Conservation (phyloP, 805 yeast genomes). For the Priceomyces melissophilus region DNA sequence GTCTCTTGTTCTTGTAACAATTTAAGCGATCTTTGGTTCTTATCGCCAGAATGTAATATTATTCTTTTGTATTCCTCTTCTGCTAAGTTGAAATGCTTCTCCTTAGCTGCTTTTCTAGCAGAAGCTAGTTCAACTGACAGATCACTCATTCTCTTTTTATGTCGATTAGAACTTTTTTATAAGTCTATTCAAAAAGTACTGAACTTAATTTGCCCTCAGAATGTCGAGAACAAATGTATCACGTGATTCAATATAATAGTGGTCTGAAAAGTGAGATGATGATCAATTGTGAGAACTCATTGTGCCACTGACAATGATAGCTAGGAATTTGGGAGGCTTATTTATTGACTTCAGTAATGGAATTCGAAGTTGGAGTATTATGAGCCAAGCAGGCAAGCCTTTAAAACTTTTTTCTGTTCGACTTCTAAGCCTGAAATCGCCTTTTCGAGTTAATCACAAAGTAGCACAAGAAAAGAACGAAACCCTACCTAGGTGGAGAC, state of each 20-base stretch:
- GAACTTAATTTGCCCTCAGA: slow-evolving; percentile 5
- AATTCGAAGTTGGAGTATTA: too few relatives aligned
- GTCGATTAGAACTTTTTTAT: neutral
- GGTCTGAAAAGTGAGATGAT: neutral
- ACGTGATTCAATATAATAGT: too few relatives aligned
- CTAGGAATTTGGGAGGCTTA: too few relatives aligned
- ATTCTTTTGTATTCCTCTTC: slow-evolving; percentile 57
- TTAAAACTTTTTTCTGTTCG: neutral
- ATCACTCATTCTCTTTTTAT: slow-evolving; percentile 16
- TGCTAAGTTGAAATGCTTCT: slow-evolving; percentile 52
- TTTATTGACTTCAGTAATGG: too few relatives aligned
- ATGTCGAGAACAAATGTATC: neutral
- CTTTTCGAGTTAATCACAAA: slow-evolving; percentile 36
- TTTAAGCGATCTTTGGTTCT: slow-evolving; percentile 12
- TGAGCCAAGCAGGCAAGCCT: too few relatives aligned
- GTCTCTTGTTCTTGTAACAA: slow-evolving; percentile 50
- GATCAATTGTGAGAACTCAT: neutral
- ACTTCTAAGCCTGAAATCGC: slow-evolving; percentile 15
- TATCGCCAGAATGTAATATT: slow-evolving; percentile 24
- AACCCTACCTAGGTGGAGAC: slow-evolving; percentile 33
- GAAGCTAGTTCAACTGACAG: slow-evolving; percentile 38
- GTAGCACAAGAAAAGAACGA: slow-evolving; percentile 24
- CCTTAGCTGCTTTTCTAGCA: slow-evolving; percentile 58
- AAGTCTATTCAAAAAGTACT: neutral
- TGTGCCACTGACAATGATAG: too few relatives aligned